These are phyloP conservation scores for Solanum chaucha DNA, from an alignment of 257 asterid species.

Conservation along the genomic window DNA sequence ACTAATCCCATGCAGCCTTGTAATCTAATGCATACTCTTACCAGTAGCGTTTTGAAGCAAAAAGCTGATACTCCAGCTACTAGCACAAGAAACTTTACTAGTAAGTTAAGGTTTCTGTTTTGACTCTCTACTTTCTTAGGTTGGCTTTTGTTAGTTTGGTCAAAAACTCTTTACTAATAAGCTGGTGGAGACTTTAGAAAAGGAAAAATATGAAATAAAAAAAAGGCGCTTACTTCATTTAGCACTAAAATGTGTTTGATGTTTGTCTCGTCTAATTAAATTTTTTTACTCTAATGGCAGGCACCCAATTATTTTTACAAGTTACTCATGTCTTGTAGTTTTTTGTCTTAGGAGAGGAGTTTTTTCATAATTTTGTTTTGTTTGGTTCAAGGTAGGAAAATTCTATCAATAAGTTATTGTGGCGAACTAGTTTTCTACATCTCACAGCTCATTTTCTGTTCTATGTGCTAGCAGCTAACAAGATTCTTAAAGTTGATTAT, in stretches of 20 bases:
- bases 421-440: neutral
- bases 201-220: neutral
- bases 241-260: neutral
- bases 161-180: neutral
- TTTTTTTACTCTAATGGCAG: neutral
- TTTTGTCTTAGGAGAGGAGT: neutral
- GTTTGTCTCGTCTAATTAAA: neutral
- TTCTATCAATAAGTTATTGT: neutral
- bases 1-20: neutral
- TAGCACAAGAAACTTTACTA: neutral
- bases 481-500: neutral
- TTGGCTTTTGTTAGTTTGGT: neutral
- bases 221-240: neutral
- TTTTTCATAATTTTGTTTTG: neutral
- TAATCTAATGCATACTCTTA: neutral
- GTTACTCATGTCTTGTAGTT: neutral
- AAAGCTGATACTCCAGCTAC: neutral
- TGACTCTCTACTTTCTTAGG: neutral
- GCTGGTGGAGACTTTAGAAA: constrained; percentile 1
- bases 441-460: neutral
- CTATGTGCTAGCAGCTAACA: neutral
- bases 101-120: neutral
- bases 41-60: neutral
- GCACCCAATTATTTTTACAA: neutral
- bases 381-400: neutral